A percentile compares a stretch with the other conserved stretches of the same genome.
Conservation (phyloP, 768 basidiomycete species). For the Hypholoma fasciculare region DNA sequence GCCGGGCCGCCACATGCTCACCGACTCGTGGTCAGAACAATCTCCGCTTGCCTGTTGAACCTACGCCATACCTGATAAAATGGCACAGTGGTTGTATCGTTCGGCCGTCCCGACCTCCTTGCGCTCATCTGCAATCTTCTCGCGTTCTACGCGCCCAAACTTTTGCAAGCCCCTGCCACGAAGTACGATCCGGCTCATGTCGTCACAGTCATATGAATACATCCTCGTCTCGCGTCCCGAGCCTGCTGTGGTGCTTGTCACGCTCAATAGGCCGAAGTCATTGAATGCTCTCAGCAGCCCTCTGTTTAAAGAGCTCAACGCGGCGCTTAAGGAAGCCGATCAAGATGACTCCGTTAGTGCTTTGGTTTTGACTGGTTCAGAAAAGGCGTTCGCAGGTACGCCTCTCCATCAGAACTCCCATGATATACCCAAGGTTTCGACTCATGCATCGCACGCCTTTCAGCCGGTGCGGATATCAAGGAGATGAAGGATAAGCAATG, state of each 20-base stretch:
- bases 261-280: slow-evolving; percentile 87
- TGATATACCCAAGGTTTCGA: not conserved
- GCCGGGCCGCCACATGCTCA: slow-evolving; percentile 5
- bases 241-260: slow-evolving; percentile 74
- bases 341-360: slow-evolving; percentile 73
- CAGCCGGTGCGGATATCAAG: slow-evolving; percentile 98
- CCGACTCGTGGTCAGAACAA: not conserved
- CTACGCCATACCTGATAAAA: slow-evolving; percentile 2
- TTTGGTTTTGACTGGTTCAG: slow-evolving; percentile 90
- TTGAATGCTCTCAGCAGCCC: slow-evolving; percentile 85
- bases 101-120: slow-evolving; percentile 12
- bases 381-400: slow-evolving; percentile 91
- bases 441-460: not conserved
- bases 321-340: slow-evolving; percentile 71
- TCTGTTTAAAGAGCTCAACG: slow-evolving; percentile 80
- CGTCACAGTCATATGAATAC: slow-evolving; percentile 51
- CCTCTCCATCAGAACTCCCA: slow-evolving; percentile 5
- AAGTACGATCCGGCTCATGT: slow-evolving; percentile 47
- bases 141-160: slow-evolving; percentile 2
- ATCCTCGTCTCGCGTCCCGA: slow-evolving; percentile 72
- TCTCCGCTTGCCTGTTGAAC: not conserved
- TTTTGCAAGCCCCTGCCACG: slow-evolving; percentile 6
- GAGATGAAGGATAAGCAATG: slow-evolving; percentile 98
- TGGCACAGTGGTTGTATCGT: slow-evolving; percentile 21
- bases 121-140: slow-evolving; percentile 5